Evolutionary conservation across 768 basidiomycete genomes (phyloP).

Genomic region (Boletus subcaerulescens): DNA sequence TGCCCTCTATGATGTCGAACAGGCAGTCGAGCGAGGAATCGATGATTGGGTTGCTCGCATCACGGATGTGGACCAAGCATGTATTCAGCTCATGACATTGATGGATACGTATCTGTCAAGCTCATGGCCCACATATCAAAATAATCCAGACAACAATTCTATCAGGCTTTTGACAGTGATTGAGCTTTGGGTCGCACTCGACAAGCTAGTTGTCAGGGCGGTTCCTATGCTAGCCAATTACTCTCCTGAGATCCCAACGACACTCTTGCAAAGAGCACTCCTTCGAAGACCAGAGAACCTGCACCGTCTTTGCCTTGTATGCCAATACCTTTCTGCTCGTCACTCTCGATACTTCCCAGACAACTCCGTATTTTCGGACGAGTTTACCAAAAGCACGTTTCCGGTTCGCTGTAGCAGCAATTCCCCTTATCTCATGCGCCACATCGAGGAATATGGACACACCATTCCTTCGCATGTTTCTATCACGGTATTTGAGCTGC

Average conservation of each 20-base stretch:
- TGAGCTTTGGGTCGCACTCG: slow-evolving; percentile 39
- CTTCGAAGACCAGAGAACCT: slow-evolving; percentile 29
- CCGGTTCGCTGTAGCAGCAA: not conserved
- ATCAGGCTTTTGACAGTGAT: slow-evolving; percentile 38
- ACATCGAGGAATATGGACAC: not conserved
- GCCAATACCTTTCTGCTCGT: slow-evolving; percentile 33
- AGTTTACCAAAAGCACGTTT: not conserved
- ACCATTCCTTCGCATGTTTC: not conserved
- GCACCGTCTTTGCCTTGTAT: slow-evolving; percentile 24
- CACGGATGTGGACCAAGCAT: not conserved
- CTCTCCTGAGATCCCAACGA: slow-evolving; percentile 30
- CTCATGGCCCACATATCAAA: slow-evolving; percentile 25
- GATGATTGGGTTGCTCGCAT: slow-evolving; percentile 32
- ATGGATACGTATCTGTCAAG: slow-evolving; percentile 27
- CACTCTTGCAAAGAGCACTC: slow-evolving; percentile 23
- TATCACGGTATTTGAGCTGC: not conserved
- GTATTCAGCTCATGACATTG: slow-evolving; percentile 15
- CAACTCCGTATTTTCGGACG: not conserved
- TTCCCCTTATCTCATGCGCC: not conserved
- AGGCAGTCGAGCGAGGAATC: slow-evolving; percentile 27
- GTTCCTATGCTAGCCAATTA: slow-evolving; percentile 30
- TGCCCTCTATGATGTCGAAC: slow-evolving; percentile 38
- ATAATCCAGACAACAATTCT: slow-evolving; percentile 38
- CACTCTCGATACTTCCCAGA: slow-evolving; percentile 8
- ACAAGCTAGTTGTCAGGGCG: slow-evolving; percentile 17